Base-by-base conservation (phyloP, 1,284 basidiomycete species). In the Athelia psychrophila region DNA sequence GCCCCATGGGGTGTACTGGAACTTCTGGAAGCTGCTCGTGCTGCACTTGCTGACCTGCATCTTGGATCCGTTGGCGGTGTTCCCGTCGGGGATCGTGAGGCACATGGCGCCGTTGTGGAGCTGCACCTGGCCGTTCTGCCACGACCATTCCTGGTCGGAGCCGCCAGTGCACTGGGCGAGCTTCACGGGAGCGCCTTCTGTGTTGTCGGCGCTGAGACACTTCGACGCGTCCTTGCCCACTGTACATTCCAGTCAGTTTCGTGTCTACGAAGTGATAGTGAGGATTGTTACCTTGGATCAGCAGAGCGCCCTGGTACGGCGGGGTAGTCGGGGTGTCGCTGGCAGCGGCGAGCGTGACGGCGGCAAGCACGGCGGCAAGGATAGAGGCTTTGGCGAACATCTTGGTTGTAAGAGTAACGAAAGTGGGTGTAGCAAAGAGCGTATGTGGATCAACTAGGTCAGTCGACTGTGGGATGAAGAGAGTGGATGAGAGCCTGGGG, bases 161-260 rank as follows among this genome's bases (percentile, higher is more conserved):
- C 19, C 13, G 25, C 72, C 74, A 8, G 68, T 73, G 61, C 79
- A 81, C 5, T 67, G 53, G 56, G 75, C 67, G 50, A 80, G 66
- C 3, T 70, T 73, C 52, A 80, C 76, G 19, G 60, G 32, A 6
- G 78, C 75, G 42, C 76, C 77, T 55, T 79, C 68, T 19, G 60
- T 58, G 61, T 80, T 76, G 12, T 72, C 73, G 1, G 72, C 64
- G 3, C 44, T 8, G 25, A 46, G 44, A 24, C 44, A 46, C 24
- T 46, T 46, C n/a, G 20, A n/a, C 15, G 44, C 19, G 22, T 46
- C 23, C 6, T 8, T 23, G 10, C 44, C 44, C 16, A 20, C 44
- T 46, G 22, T 46, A 13, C 24, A 8, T 4, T 8, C 5, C 8
- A 24, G 44, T 24, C 16, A 27, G 19, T 46, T 23, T 8, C 22